These are phyloP conservation scores for Yamadazyma olivae DNA, from an alignment of 805 yeast genomes.

Conservation along the genomic window DNA sequence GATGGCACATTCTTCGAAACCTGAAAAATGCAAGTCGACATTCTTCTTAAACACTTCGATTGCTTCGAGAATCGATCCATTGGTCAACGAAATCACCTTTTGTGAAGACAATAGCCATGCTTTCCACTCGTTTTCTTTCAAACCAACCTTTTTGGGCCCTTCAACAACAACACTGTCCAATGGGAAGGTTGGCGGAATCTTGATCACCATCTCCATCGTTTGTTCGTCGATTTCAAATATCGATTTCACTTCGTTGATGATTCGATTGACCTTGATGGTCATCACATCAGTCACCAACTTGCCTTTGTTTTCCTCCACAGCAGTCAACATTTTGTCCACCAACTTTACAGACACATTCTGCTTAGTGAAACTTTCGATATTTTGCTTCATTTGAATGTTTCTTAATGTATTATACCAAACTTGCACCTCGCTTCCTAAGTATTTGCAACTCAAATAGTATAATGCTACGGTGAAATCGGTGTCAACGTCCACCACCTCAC, in stretches of 20 bases:
- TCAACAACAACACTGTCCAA: conserved; percentile 68
- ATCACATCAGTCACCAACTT: conserved; percentile 36
- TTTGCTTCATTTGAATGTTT: conserved; percentile 59
- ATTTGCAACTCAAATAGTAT: conserved; percentile 46
- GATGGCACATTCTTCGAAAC: conserved; percentile 95
- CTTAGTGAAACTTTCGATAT: conserved; percentile 61
- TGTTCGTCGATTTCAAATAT: conserved; percentile 83
- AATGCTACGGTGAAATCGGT: conserved; percentile 40
- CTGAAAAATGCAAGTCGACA: conserved; percentile 81
- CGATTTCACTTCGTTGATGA: conserved; percentile 67
- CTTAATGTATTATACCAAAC: conserved; percentile 71
- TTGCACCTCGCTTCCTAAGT: conserved; percentile 56
- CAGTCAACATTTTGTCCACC: conserved; percentile 53
- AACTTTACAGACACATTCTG: conserved; percentile 62
- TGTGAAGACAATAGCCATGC: conserved; percentile 94
- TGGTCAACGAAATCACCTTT: conserved; percentile 69
- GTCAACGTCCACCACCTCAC: conserved; percentile 12
- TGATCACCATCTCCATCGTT: conserved; percentile 72
- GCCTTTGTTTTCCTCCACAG: conserved; percentile 43
- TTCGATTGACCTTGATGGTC: conserved; percentile 58
- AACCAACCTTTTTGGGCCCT: conserved; percentile 81
- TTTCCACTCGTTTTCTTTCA: conserved; percentile 88
- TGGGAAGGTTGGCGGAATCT: conserved; percentile 76
- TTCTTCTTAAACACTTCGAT: conserved; percentile 68
- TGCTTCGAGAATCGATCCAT: conserved; percentile 68